phyloP scores from a whole-genome alignment of 495 filamentous ascomycete genomes.

The Neurospora sp. region DNA sequence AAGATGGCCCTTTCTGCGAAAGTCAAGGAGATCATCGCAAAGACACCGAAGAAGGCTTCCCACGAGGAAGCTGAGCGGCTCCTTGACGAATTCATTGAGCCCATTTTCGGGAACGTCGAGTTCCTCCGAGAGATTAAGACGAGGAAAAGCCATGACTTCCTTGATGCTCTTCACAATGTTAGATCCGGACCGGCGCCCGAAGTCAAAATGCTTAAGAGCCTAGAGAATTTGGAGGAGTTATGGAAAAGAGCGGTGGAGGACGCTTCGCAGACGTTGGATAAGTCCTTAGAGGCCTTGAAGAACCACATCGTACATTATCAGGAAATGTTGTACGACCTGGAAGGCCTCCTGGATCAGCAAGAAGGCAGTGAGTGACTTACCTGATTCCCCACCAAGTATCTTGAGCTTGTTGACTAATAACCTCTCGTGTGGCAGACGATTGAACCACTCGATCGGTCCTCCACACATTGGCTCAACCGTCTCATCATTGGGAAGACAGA shows the following conservation, averaged over 20 bases:
- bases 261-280: neutral
- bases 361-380: neutral
- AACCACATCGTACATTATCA: neutral
- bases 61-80: neutral
- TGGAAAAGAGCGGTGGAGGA: neutral
- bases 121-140: neutral
- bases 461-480: neutral
- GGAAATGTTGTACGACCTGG: neutral
- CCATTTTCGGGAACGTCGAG: neutral
- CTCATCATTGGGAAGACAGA: neutral
- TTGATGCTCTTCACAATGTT: neutral
- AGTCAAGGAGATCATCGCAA: neutral
- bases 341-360: neutral
- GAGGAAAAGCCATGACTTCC: neutral
- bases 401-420: neutral
- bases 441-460: neutral
- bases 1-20: neutral
- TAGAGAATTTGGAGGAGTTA: neutral
- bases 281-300: neutral
- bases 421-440: neutral
- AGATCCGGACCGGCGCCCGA: neutral
- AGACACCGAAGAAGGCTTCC: accelerated
- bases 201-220: neutral
- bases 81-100: neutral
- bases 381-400: neutral